Percentiles rank a stretch among this genome's conserved stretches.
These are phyloP conservation scores for Fusarium siculi DNA, from an alignment of 2,329 filamentous ascomycete genomes.

Conservation along the genomic window DNA sequence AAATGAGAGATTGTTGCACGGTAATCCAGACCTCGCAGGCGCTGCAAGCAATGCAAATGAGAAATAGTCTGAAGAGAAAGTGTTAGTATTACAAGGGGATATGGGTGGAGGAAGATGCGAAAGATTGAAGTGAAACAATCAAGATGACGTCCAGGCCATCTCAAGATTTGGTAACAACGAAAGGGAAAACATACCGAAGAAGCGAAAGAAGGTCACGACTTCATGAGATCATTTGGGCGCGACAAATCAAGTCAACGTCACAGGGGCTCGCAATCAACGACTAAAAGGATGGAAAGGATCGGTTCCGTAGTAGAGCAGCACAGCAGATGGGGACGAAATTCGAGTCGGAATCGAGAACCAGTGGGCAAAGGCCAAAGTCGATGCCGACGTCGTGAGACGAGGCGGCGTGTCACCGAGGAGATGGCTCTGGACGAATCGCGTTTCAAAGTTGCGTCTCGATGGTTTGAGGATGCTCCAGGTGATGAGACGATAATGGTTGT, in stretches of 20 bases:
- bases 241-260: slow-evolving; percentile 12
- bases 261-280: slow-evolving; percentile 37
- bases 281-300: slow-evolving; percentile 15
- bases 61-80: slow-evolving; percentile 31
- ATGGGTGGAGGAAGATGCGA: slow-evolving; percentile 1
- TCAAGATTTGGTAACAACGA: slow-evolving; percentile 3
- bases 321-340: slow-evolving; percentile 27
- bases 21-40: slow-evolving; percentile 41
- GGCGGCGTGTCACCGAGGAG: slow-evolving; percentile 33
- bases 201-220: slow-evolving; percentile 10
- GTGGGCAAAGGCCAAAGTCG: slow-evolving; percentile 17
- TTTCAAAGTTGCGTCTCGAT: slow-evolving; percentile 44
- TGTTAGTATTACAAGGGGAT: slow-evolving; percentile 32
- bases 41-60: slow-evolving; percentile 33
- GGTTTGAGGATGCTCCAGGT: slow-evolving; percentile 33
- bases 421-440: slow-evolving; percentile 36
- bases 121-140: slow-evolving; percentile 32
- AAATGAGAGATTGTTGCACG: slow-evolving; percentile 36
- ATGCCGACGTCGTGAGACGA: slow-evolving; percentile 2
- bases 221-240: slow-evolving; percentile 17
- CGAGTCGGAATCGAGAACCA: slow-evolving; percentile 13
- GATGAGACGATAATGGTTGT: slow-evolving; percentile 28
- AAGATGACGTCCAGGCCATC: slow-evolving; percentile 23
- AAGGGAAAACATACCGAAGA: slow-evolving; percentile 24
- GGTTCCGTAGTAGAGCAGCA: slow-evolving; percentile 23